phyloP scores from a whole-genome alignment of 2,329 filamentous ascomycete species.

The Hysterium pulicare region DNA sequence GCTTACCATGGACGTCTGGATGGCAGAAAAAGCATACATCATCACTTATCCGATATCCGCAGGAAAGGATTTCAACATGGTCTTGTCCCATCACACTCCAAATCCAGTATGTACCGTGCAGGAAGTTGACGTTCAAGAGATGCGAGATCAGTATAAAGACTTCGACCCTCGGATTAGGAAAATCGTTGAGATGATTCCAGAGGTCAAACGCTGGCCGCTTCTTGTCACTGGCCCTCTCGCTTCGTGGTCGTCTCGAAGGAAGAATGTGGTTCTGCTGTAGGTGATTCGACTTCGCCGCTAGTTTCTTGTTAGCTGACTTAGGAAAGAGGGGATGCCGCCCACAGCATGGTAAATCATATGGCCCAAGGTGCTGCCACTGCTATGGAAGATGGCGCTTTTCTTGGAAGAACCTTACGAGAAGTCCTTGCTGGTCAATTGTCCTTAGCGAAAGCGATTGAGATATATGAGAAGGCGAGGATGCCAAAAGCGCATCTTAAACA shows the following conservation, averaged over 20 bases:
- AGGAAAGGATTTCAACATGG: slow-evolving; percentile 46
- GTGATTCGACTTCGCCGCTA: slow-evolving; percentile 12
- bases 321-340: slow-evolving; percentile 44
- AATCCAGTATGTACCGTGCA: slow-evolving; percentile 35
- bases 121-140: slow-evolving; percentile 42
- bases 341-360: slow-evolving; percentile 44
- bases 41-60: slow-evolving; percentile 48
- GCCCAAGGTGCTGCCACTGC: slow-evolving; percentile 45
- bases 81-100: slow-evolving; percentile 42
- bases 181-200: slow-evolving; percentile 40
- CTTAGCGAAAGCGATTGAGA: slow-evolving; percentile 32
- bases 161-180: slow-evolving; percentile 46
- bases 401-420: slow-evolving; percentile 35
- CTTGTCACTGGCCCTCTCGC: slow-evolving; percentile 42
- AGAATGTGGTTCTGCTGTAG: slow-evolving; percentile 43
- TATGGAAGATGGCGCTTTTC: slow-evolving; percentile 45
- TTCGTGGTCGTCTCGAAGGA: slow-evolving; percentile 40
- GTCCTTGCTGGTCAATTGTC: slow-evolving; percentile 34
- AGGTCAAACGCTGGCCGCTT: slow-evolving; percentile 42
- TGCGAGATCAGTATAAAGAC: slow-evolving; percentile 41
- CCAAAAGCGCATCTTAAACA: slow-evolving; percentile 43
- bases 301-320: too few relatives aligned
- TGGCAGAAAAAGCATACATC: slow-evolving; percentile 40
- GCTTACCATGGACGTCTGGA: slow-evolving; percentile 47
- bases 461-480: slow-evolving; percentile 44